Percentiles rank a stretch among this genome's conserved stretches.
These are phyloP conservation scores for Colletotrichum nymphaeae DNA, from an alignment of 2,329 filamentous ascomycete genomes.

Conservation along the genomic window DNA sequence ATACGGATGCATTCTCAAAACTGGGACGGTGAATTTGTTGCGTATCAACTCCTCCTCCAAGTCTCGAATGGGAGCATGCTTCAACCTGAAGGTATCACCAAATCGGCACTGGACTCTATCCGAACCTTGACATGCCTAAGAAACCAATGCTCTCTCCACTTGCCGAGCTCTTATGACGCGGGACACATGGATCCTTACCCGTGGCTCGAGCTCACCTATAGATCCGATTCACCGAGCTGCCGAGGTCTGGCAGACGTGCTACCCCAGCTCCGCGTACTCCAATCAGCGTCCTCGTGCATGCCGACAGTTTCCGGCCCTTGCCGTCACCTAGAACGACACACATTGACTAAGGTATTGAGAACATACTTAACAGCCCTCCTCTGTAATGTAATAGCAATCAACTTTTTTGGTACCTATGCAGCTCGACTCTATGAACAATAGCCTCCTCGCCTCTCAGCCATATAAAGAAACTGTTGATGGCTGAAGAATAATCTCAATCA, in stretches of 20 bases:
- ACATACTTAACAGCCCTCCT: neutral
- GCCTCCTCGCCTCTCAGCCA: neutral
- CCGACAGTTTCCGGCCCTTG: slow-evolving; percentile 28
- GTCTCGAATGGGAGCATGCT: neutral
- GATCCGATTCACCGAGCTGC: slow-evolving; percentile 30
- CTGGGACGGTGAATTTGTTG: too few species aligned
- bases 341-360: neutral
- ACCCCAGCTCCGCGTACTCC: slow-evolving; percentile 15
- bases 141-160: neutral
- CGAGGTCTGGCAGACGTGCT: slow-evolving; percentile 20
- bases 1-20: neutral
- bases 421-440: slow-evolving; percentile 22
- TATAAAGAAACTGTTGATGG: slow-evolving; percentile 6
- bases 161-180: slow-evolving; percentile 8
- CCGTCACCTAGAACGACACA: neutral
- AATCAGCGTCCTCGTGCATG: slow-evolving; percentile 20
- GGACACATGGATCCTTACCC: neutral
- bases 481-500: neutral
- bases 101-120: neutral
- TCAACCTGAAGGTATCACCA: neutral
- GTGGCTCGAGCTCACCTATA: neutral
- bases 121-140: neutral
- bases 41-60: neutral
- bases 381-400: slow-evolving; percentile 12
- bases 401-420: slow-evolving; percentile 25